Evolutionary conservation across 106 monocot genomes (phyloP).

Genomic region (Triglochin maritima): DNA sequence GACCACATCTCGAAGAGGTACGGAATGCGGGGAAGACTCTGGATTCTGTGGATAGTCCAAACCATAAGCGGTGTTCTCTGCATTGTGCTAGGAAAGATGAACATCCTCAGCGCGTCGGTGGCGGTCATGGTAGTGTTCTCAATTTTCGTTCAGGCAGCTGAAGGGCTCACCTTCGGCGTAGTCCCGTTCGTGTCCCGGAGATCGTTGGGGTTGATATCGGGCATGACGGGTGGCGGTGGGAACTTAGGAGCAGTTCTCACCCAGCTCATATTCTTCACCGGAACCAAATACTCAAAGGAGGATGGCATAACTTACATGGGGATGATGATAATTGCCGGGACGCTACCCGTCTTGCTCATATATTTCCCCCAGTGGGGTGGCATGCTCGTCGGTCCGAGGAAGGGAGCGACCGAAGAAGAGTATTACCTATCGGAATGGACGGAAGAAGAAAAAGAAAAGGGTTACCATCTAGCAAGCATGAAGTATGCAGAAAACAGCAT

Average conservation of each 20-base stretch:
- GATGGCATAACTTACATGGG: slow-evolving; percentile 71
- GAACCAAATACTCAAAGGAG: slow-evolving; percentile 43
- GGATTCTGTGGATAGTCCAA: slow-evolving; percentile 73
- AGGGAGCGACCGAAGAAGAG: slow-evolving; percentile 12
- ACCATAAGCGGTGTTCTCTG: slow-evolving; percentile 61
- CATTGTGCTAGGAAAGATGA: slow-evolving; percentile 36
- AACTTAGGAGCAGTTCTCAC: slow-evolving; percentile 64
- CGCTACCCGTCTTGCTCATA: slow-evolving; percentile 32
- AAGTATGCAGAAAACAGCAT: slow-evolving; percentile 70
- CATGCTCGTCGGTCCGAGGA: slow-evolving; percentile 35
- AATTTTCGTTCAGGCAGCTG: slow-evolving; percentile 74
- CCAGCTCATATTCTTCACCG: slow-evolving; percentile 65
- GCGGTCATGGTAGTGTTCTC: slow-evolving; percentile 78
- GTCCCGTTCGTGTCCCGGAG: slow-evolving; percentile 83
- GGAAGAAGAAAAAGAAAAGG: slow-evolving; percentile 35
- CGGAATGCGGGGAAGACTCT: slow-evolving; percentile 90
- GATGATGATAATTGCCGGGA: slow-evolving; percentile 43
- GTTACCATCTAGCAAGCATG: slow-evolving; percentile 25
- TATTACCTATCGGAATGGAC: slow-evolving; percentile 73
- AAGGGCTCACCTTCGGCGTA: slow-evolving; percentile 70
- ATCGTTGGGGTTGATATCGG: slow-evolving; percentile 63
- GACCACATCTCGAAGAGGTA: slow-evolving; percentile 32
- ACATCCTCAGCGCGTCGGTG: slow-evolving; percentile 28
- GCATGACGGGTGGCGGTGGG: slow-evolving; percentile 78
- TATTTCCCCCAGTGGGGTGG: slow-evolving; percentile 51